Conservation (phyloP, 441 rosid species). For the Eruca vesicaria region DNA sequence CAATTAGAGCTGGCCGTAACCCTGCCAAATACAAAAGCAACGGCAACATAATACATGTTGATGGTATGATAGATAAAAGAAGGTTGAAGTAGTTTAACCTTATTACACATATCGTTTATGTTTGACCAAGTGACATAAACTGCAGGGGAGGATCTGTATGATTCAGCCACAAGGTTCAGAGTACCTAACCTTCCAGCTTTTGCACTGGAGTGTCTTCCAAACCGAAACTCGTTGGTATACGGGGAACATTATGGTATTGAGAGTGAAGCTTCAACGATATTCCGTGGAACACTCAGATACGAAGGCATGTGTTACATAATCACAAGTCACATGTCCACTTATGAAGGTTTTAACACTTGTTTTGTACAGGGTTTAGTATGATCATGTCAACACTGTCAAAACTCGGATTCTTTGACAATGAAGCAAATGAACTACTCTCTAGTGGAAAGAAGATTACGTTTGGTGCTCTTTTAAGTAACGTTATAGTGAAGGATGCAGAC, state of each 20-base stretch:
- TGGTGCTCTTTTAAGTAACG: constrained; percentile 50
- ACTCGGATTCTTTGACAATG: constrained; percentile 61
- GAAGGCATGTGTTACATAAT: constrained; percentile 49
- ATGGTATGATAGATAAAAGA: constrained; percentile 44
- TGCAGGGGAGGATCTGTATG: constrained; percentile 74
- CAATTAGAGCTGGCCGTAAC: constrained; percentile 69
- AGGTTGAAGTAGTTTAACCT: neutral
- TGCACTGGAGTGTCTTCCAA: constrained; percentile 91
- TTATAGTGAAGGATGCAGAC: constrained; percentile 45
- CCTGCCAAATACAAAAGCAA: constrained; percentile 71
- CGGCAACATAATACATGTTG: constrained; percentile 56
- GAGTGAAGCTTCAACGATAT: constrained; percentile 77
- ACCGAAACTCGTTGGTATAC: constrained; percentile 79
- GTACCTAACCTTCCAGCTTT: constrained; percentile 89
- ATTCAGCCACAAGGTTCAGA: constrained; percentile 62
- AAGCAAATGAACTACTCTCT: constrained; percentile 49
- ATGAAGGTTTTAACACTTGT: constrained; percentile 4
- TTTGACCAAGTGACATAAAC: constrained; percentile 19
- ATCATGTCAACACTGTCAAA: constrained; percentile 73
- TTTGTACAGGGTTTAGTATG: constrained; percentile 63
- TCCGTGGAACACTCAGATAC: constrained; percentile 94
- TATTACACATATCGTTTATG: neutral
- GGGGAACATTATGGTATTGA: constrained; percentile 75
- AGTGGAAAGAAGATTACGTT: constrained; percentile 48
- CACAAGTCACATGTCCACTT: neutral